Evolutionary conservation across 768 basidiomycete species (phyloP), one percentile per base, ranked within the genome.

Genomic region (Boletellus ananas): DNA sequence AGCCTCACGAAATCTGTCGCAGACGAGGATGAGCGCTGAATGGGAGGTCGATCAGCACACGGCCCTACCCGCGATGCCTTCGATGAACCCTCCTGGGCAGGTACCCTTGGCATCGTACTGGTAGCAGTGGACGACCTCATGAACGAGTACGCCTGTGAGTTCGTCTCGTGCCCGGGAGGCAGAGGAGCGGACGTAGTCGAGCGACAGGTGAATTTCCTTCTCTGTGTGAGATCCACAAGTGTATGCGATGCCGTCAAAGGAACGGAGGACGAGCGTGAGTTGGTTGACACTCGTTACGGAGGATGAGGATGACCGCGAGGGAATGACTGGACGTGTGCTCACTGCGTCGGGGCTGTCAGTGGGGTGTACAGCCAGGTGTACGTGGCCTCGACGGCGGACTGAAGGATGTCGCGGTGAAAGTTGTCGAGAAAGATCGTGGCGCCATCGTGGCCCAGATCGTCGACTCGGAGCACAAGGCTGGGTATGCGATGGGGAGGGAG

Each of bases 111-210:
- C 85, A 57, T 87, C 75, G 66, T 81, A 79, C 60, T 90, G 89
- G 62, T 76, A 90, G 60, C 85, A 90, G 55, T 91, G 89, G 6
- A 88, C 87, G 61, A 85, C 76, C 67, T 91, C 87, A 62, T 87
- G 88, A 33, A 77, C 70, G 3, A 91, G 71, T 3, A 90, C 86
- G 4, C 88, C 89, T 36, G 70, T 55, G 43, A 90, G 83, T 68
- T 91, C 88, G 41, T 84, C 75, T 25, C 68, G 60, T 47, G 79
- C 73, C 35, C 74, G 70, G 50, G 69, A 47, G 13, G 61, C 60
- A 31, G 65, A 68, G 45, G 72, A 70, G 44, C 68, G 68, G 65
- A 90, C 75, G 66, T 90, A 79, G 42, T 83, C 74, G 20, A 85
- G 75, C 7, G 86, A 84, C 43, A 89, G 74, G 59, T 87, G 82